A percentile compares a stretch with the other conserved stretches of the same genome.
Evolutionary conservation across 208 protist species (phyloP).

Genomic region (Leishmania gerbilli): DNA sequence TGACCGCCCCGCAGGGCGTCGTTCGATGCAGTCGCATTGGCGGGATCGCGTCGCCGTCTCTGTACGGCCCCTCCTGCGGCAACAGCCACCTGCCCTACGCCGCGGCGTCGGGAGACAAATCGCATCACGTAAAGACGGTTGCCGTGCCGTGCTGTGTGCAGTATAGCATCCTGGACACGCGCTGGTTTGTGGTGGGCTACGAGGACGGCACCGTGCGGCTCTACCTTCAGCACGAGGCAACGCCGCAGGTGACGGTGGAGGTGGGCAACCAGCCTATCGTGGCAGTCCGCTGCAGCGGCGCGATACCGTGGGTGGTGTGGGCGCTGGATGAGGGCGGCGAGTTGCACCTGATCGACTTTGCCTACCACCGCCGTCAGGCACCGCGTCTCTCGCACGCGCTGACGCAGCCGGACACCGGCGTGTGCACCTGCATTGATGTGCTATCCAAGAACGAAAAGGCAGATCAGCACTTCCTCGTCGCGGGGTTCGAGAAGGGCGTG

Average conservation of each 20-base stretch:
- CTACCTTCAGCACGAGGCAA: conserved; percentile 52
- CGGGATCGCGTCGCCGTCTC: conserved; percentile 63
- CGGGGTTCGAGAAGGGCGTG: conserved; percentile 76
- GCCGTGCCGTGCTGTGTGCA: conserved; percentile 62
- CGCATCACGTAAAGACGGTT: conserved; percentile 9
- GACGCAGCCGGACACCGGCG: conserved; percentile 56
- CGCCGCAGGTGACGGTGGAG: conserved; percentile 69
- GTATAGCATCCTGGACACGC: conserved; percentile 61
- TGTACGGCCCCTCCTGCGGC: conserved; percentile 51
- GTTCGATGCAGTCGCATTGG: conserved; percentile 68
- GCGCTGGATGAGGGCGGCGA: conserved; percentile 70
- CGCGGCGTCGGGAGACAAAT: not conserved
- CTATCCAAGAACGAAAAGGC: conserved; percentile 46
- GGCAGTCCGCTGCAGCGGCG: conserved; percentile 50
- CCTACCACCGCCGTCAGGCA: conserved; percentile 44
- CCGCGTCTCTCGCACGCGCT: conserved; percentile 59
- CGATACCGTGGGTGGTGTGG: conserved; percentile 68
- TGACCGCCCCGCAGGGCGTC: conserved; percentile 61
- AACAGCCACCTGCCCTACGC: conserved; percentile 29
- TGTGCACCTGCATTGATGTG: conserved; percentile 65
- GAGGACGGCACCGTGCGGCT: conserved; percentile 78
- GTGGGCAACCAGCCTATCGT: conserved; percentile 43
- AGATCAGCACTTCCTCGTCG: conserved; percentile 56
- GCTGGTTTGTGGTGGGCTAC: conserved; percentile 76
- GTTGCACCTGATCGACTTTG: conserved; percentile 73